Evolutionary conservation across 2,329 filamentous ascomycete genomes (phyloP), one percentile per base, ranked within the genome.

Genomic region (Aspergillus sp.): DNA sequence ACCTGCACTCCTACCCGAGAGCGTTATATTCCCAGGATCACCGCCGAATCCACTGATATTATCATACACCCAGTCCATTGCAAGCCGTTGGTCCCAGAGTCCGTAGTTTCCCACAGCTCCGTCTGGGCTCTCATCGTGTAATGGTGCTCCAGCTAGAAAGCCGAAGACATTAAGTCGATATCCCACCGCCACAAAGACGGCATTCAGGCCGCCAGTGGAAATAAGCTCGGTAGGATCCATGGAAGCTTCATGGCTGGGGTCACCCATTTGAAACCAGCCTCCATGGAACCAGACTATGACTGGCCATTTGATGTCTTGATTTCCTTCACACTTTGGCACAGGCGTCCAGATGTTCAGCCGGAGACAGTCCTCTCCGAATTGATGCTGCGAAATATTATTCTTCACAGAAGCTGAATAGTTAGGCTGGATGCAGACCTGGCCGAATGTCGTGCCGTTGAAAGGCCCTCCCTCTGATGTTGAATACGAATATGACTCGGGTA

Each of bases 341-440:
- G 80, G 80, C 0, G 75, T 76, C 78, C 78, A 83, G 57, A 82
- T 74, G 55, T 83, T 82, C 46, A 79, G 69, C 39, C 76, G 76
- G 41, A 83, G 68, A 48, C 81, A 83, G 64, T 83, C 81, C 58
- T 83, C 81, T 15, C 71, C 71, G 56, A 74, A 76, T 5, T 56
- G 52, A 4, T 69, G 66, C 6, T 64, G 54, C 3, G 66, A 56
- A 1, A 48, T 23, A 8, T 63, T 55, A 15, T 64, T 62, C 7
- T 47, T 47, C 27, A 47, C 45, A 35, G 45, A 31, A 31, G 45
- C 45, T 1, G 45, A 47, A n/a, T 47, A 47, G 25, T 47, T 47
- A n/a, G 45, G 45, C 27, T 80, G 78, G 3, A 76, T 75, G 54
- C 77, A 80, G 1, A 79, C 68, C 0, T 73, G 62, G 2, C 69